Conservation (phyloP, 176 grass and related monocot genomes). For the Oryza nivara region DNA sequence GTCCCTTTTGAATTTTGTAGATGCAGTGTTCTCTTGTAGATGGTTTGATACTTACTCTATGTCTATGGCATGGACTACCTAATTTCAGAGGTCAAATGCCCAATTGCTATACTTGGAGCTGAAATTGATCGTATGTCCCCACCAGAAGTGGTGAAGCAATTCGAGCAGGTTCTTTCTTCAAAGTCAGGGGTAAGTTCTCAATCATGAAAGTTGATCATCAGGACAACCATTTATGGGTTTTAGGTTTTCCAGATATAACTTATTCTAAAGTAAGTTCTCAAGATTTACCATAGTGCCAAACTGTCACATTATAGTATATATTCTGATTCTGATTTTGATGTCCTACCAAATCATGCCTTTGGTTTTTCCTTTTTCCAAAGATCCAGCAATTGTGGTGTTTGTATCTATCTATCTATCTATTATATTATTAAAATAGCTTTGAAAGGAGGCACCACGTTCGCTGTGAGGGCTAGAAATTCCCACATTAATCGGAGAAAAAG, state of each 20-base stretch:
- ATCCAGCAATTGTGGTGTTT: background rate
- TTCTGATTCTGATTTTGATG: background rate
- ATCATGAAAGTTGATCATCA: background rate
- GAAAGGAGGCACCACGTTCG: too few relatives aligned
- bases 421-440: too few relatives aligned
- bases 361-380: background rate
- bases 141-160: slow-evolving; percentile 69
- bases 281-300: background rate
- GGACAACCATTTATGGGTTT: background rate
- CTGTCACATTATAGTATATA: background rate
- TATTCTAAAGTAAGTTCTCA: too few relatives aligned
- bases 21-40: slow-evolving; percentile 21
- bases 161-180: slow-evolving; percentile 54
- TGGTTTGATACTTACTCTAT: background rate
- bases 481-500: too few relatives aligned
- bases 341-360: background rate
- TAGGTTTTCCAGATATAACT: too few relatives aligned
- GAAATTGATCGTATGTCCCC: slow-evolving; percentile 63
- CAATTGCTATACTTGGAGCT: slow-evolving; percentile 72
- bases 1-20: slow-evolving; percentile 8
- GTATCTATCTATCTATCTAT: too few relatives aligned
- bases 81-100: slow-evolving; percentile 63
- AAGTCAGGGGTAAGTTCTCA: slow-evolving; percentile 61
- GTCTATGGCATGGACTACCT: background rate
- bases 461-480: too few relatives aligned